Conservation (phyloP, 352 stramenopile genomes). For the Globisporangium parvum region DNA sequence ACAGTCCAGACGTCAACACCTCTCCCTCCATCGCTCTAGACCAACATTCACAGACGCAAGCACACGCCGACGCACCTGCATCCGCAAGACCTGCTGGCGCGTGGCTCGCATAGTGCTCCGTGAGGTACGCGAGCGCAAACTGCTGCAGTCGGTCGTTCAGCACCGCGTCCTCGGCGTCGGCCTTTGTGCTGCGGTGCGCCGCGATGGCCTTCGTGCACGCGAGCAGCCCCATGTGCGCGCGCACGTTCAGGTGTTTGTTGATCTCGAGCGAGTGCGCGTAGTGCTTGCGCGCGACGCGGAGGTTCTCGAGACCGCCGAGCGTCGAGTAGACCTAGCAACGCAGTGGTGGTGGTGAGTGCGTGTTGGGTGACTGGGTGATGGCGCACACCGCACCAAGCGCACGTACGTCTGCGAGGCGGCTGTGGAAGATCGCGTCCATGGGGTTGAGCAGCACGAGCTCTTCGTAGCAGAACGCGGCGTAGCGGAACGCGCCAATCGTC, state of each 20-base stretch:
- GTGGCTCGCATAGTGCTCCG: conserved; percentile 30
- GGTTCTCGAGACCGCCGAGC: conserved; percentile 51
- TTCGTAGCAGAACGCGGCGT: conserved; percentile 69
- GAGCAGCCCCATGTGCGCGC: conserved; percentile 42
- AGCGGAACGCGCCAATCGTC: conserved; percentile 40
- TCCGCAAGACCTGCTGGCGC: conserved; percentile 33
- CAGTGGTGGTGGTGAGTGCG: no score
- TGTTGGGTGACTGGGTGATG: neutral
- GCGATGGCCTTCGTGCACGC: conserved; percentile 52
- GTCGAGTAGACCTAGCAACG: conserved; percentile 66
- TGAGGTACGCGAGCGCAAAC: conserved; percentile 36
- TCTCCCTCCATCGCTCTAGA: no score
- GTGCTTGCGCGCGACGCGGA: conserved; percentile 59
- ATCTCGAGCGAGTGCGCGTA: conserved; percentile 63
- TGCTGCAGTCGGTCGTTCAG: conserved; percentile 56
- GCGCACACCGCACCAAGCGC: no score
- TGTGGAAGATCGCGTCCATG: conserved; percentile 58
- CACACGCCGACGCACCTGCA: no score
- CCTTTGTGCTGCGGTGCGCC: conserved; percentile 28
- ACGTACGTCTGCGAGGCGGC: conserved; percentile 51
- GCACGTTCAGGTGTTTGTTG: conserved; percentile 57
- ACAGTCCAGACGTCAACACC: no score
- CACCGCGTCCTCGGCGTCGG: conserved; percentile 40
- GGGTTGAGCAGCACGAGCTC: conserved; percentile 67
- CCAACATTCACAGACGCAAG: no score